A percentile compares a stretch with the other conserved stretches of the same genome.
Evolutionary conservation across 1,284 basidiomycete species (phyloP).

Genomic region (Pseudozyma hubeiensis): DNA sequence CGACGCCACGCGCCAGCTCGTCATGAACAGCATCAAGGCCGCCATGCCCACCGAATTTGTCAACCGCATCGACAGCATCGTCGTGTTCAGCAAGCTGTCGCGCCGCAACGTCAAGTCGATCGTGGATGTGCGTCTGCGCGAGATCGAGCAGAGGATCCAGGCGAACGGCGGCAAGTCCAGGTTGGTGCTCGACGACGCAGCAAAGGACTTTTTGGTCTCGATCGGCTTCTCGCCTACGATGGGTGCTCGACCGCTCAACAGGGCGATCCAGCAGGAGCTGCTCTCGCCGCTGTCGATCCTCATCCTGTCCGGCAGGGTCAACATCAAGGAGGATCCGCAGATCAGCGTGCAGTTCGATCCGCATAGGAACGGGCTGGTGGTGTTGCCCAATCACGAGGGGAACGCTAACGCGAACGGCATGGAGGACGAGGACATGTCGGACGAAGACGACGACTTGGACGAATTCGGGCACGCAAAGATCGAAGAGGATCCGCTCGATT

Average conservation of each 20-base stretch:
- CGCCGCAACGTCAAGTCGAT: conserved; percentile 72
- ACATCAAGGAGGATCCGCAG: conserved; percentile 83
- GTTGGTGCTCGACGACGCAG: conserved; percentile 79
- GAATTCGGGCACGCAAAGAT: conserved; percentile 32
- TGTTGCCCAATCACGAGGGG: conserved; percentile 83
- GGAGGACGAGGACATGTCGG: conserved; percentile 62
- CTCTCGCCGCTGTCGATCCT: conserved; percentile 90
- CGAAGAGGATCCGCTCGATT: conserved; percentile 58
- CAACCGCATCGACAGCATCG: conserved; percentile 72
- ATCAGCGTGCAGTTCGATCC: conserved; percentile 84
- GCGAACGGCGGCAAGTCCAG: conserved; percentile 80
- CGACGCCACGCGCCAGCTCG: conserved; percentile 69
- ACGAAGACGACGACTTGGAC: conserved; percentile 64
- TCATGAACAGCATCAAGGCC: conserved; percentile 71
- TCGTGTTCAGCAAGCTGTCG: conserved; percentile 73
- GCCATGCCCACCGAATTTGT: conserved; percentile 74
- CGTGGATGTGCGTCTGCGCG: conserved; percentile 72
- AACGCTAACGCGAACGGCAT: conserved; percentile 17
- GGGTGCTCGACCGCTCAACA: conserved; percentile 85
- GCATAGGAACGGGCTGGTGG: conserved; percentile 81
- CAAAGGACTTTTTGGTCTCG: conserved; percentile 79
- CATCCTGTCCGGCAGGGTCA: conserved; percentile 84
- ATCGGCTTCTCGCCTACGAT: conserved; percentile 72
- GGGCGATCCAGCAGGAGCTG: conserved; percentile 91
- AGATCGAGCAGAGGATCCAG: conserved; percentile 79